A percentile compares a stretch with the other conserved stretches of the same genome.
These are phyloP conservation scores for Myrica gale DNA, from an alignment of 306 rosid genomes.

Conservation along the genomic window DNA sequence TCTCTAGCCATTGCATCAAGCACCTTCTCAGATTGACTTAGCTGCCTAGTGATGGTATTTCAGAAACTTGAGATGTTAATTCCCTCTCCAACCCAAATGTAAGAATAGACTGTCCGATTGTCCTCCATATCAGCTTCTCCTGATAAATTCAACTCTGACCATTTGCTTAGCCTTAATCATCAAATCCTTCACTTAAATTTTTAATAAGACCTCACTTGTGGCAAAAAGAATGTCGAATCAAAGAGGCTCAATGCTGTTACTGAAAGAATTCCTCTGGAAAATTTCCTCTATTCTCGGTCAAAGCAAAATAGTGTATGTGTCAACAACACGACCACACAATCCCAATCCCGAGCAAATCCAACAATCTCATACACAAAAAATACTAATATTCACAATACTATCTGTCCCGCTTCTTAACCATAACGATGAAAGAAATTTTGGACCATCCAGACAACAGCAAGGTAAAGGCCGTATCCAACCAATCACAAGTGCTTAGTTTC, in stretches of 20 bases:
- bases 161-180: constrained; percentile 15
- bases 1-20: constrained; percentile 36
- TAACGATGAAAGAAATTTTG: constrained; percentile 17
- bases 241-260: neutral
- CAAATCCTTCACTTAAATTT: constrained; percentile 17
- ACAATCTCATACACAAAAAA: constrained; percentile 17
- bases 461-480: constrained; percentile 18
- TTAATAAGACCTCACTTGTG: constrained; percentile 17
- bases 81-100: constrained; percentile 21
- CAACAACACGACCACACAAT: constrained; percentile 2
- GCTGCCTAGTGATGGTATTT: constrained; percentile 39
- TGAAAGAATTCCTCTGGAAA: constrained; percentile 16
- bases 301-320: neutral
- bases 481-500: constrained; percentile 11
- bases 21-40: constrained; percentile 40
- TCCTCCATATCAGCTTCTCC: constrained; percentile 8
- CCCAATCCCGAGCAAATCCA: constrained; percentile 12
- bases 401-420: constrained; percentile 14
- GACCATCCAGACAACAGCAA: constrained; percentile 20
- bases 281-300: neutral
- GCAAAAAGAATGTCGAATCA: constrained; percentile 17
- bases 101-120: constrained; percentile 10
- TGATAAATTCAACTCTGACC: constrained; percentile 19
- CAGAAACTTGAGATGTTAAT: constrained; percentile 30
- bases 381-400: constrained; percentile 19